Percentiles rank a stretch among this genome's conserved stretches.
Evolutionary conservation across 2,329 filamentous ascomycete genomes (phyloP).

Genomic region (Phaeosphaeria sp.): DNA sequence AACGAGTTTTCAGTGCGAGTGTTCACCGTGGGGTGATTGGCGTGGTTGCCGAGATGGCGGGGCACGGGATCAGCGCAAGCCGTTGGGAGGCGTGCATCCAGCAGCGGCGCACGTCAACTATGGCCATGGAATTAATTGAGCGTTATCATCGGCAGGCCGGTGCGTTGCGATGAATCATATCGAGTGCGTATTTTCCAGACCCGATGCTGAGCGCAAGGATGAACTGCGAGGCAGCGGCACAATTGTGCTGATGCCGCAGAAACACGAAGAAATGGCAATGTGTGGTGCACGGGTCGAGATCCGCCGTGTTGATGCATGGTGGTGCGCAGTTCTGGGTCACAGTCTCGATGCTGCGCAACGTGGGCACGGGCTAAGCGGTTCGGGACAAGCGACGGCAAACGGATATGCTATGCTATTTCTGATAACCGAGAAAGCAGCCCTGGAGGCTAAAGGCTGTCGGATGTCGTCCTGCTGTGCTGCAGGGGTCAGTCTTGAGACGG

Average conservation of each 20-base stretch:
- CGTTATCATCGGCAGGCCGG: not conserved
- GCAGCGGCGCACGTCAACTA: constrained; percentile 10
- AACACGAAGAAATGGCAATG: not conserved
- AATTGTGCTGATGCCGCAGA: not conserved
- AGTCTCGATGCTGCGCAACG: not conserved
- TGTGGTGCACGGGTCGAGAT: not conserved
- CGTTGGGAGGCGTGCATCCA: constrained; percentile 1
- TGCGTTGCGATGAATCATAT: not conserved
- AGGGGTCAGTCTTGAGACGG: not conserved
- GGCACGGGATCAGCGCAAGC: not conserved
- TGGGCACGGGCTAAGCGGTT: not conserved
- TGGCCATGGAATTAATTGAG: not conserved
- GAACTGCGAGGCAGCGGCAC: too few relatives aligned
- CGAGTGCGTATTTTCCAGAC: too few relatives aligned
- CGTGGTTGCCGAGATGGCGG: not conserved
- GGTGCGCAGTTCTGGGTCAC: not conserved
- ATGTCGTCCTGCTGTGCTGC: not conserved
- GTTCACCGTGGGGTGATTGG: constrained; percentile 1
- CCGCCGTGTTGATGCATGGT: not conserved
- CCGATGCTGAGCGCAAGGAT: too few relatives aligned
- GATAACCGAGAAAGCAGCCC: not conserved
- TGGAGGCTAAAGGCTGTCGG: not conserved
- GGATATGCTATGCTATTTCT: not conserved
- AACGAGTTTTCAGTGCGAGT: constrained; percentile 23
- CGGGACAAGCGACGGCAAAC: not conserved